Evolutionary conservation across 306 rosid species (phyloP).

Genomic region (Trifolium fragiferum): DNA sequence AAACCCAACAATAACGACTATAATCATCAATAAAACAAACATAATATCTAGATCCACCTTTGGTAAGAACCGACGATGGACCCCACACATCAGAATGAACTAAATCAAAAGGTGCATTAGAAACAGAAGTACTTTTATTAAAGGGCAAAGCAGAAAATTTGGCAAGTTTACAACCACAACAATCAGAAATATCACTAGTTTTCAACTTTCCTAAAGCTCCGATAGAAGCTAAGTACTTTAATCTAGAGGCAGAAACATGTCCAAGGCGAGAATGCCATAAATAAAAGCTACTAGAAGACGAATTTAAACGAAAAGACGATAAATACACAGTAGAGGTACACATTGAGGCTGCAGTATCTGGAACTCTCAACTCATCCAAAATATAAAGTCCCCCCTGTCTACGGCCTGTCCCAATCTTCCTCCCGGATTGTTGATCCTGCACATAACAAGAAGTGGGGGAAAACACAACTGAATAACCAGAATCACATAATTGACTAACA

Average conservation of each 20-base stretch:
- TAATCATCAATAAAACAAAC: neutral
- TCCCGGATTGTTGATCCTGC: neutral
- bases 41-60: neutral
- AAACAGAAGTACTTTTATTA: too few species aligned
- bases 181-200: neutral
- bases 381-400: neutral
- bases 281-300: neutral
- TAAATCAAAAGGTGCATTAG: too few species aligned
- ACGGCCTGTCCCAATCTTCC: neutral
- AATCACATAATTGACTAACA: neutral
- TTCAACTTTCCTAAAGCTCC: neutral
- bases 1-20: neutral
- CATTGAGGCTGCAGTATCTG: neutral
- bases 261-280: neutral
- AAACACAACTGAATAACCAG: too few species aligned
- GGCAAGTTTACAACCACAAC: too few species aligned
- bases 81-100: neutral
- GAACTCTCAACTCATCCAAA: neutral
- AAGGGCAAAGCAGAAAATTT: too few species aligned
- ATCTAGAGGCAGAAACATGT: neutral
- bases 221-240: neutral
- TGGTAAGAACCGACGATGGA: neutral
- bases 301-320: neutral
- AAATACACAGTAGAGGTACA: neutral
- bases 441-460: neutral